phyloP scores from a whole-genome alignment of 2,329 filamentous ascomycete species.

The Helotiales sp. region DNA sequence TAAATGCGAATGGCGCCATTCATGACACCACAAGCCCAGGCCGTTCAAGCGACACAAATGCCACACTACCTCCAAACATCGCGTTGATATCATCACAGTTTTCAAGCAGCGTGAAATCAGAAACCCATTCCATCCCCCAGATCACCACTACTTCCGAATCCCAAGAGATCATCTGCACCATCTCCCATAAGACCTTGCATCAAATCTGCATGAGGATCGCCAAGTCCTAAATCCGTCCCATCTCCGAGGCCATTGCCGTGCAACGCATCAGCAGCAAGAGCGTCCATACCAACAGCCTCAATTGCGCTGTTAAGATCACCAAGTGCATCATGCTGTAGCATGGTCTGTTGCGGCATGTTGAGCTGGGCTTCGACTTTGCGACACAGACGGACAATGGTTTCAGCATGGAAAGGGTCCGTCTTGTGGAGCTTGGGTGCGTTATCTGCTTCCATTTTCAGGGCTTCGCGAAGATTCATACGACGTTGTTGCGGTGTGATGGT shows the following conservation, averaged over 20 bases:
- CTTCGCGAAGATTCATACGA: slow-evolving; percentile 41
- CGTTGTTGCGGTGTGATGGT: slow-evolving; percentile 32
- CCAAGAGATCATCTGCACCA: slow-evolving; percentile 5
- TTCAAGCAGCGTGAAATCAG: not conserved
- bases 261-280: slow-evolving; percentile 1
- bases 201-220: slow-evolving; percentile 16
- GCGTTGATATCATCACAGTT: no score
- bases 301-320: slow-evolving; percentile 25
- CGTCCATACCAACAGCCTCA: slow-evolving; percentile 22
- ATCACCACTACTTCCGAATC: not conserved
- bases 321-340: slow-evolving; percentile 23
- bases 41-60: not conserved
- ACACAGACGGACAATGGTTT: slow-evolving; percentile 40
- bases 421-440: slow-evolving; percentile 37
- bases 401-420: slow-evolving; percentile 36
- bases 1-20: not conserved
- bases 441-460: slow-evolving; percentile 39
- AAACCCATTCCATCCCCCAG: not conserved
- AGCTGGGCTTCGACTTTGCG: slow-evolving; percentile 42
- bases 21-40: not conserved
- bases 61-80: not conserved
- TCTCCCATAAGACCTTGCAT: slow-evolving; percentile 13
- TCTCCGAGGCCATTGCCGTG: not conserved
- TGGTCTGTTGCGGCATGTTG: slow-evolving; percentile 28
- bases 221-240: slow-evolving; percentile 7